phyloP scores from a whole-genome alignment of 805 yeast genomes.

The Wickerhamiella nectarea region DNA sequence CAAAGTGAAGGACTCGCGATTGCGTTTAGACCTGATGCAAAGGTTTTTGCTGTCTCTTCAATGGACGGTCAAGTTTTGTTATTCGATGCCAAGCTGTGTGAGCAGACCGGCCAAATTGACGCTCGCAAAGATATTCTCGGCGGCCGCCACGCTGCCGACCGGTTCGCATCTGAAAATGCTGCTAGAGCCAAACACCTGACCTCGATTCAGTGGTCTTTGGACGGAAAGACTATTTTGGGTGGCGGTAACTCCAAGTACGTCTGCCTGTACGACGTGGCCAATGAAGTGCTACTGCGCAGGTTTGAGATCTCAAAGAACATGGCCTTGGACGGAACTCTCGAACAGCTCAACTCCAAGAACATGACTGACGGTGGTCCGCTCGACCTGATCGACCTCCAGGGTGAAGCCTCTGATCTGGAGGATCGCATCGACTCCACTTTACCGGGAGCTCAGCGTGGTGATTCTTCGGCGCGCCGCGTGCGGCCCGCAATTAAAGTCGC shows the following conservation, averaged over 20 bases:
- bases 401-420: conserved; percentile 74
- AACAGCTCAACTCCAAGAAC: conserved; percentile 60
- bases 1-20: conserved; percentile 72
- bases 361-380: conserved; percentile 82
- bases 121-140: conserved; percentile 66
- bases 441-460: conserved; percentile 83
- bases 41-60: conserved; percentile 75
- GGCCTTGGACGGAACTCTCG: conserved; percentile 79
- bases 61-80: conserved; percentile 75
- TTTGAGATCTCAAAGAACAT: conserved; percentile 80
- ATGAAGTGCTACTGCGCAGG: conserved; percentile 71
- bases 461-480: conserved; percentile 57
- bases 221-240: conserved; percentile 76
- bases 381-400: conserved; percentile 69
- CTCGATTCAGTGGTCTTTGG: conserved; percentile 71
- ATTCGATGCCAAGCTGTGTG: conserved; percentile 72
- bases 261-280: conserved; percentile 79
- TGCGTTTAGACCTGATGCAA: conserved; percentile 85
- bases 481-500: conserved; percentile 79
- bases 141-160: conserved; percentile 72
- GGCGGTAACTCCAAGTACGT: conserved; percentile 89
- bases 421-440: conserved; percentile 60
- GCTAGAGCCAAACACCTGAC: conserved; percentile 75
- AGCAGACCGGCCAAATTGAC: conserved; percentile 71
- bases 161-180: conserved; percentile 68